Percentiles rank a stretch among this genome's conserved stretches.
Conservation (phyloP, 345 rosid species). For the Heritiera littoralis region DNA sequence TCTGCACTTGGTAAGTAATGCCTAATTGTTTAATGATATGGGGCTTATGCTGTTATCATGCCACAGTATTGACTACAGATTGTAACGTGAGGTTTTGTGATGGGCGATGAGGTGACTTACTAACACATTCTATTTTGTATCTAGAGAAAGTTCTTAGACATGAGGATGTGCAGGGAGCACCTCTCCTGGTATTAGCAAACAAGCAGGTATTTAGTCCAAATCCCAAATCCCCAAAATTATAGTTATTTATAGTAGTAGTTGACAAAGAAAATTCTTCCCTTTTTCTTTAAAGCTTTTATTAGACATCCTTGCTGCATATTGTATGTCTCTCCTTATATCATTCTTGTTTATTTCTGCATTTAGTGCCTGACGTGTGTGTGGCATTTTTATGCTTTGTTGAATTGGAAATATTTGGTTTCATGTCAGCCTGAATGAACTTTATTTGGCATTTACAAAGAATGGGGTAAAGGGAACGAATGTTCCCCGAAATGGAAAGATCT, state of each 20-base stretch:
- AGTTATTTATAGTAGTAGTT: background rate
- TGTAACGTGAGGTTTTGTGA: background rate
- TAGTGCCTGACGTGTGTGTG: background rate
- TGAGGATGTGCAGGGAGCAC: slow-evolving; percentile 95
- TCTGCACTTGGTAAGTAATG: slow-evolving; percentile 72
- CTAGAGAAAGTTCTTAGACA: slow-evolving; percentile 93
- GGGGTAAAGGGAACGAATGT: background rate
- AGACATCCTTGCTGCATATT: background rate
- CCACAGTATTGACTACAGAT: slow-evolving; percentile 5
- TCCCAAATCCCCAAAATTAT: background rate
- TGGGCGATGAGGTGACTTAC: slow-evolving; percentile 6
- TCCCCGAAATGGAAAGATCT: background rate
- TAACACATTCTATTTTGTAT: slow-evolving; percentile 20
- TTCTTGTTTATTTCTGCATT: background rate
- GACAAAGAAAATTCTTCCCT: background rate
- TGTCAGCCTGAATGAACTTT: background rate
- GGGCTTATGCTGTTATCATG: background rate
- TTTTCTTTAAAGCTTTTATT: background rate
- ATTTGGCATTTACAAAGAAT: background rate
- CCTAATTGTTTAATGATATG: background rate
- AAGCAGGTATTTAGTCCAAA: slow-evolving; percentile 62
- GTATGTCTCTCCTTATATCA: background rate
- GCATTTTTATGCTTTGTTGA: background rate
- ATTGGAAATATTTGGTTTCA: background rate
- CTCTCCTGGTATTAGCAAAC: slow-evolving; percentile 87